phyloP scores from a whole-genome alignment of 768 basidiomycete genomes.

The Tephrocybe sp. region DNA sequence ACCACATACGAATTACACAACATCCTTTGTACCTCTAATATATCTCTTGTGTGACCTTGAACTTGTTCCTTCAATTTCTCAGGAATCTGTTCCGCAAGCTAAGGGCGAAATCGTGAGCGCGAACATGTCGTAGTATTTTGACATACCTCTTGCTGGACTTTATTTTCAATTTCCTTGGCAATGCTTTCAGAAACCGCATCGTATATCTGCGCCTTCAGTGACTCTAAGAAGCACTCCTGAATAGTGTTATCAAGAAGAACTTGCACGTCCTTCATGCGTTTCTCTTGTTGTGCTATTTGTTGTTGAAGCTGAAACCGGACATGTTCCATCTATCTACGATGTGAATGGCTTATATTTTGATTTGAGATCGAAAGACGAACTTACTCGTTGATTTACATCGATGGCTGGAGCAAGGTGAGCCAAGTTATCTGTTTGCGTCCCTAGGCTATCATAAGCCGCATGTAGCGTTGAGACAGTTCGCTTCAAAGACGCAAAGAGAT shows the following conservation, averaged over 20 bases:
- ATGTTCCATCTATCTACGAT: conserved; percentile 33
- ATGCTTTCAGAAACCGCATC: conserved; percentile 33
- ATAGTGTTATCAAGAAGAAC: conserved; percentile 34
- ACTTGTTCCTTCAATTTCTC: conserved; percentile 37
- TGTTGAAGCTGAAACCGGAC: conserved; percentile 34
- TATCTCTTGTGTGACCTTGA: conserved; percentile 38
- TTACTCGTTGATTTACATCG: conserved; percentile 42
- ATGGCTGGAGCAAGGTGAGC: conserved; percentile 41
- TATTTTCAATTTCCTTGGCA: conserved; percentile 33
- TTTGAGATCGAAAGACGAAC: conserved; percentile 10
- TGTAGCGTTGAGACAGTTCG: conserved; percentile 36
- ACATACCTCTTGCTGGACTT: conserved; percentile 41
- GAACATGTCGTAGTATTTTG: neutral
- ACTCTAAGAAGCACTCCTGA: conserved; percentile 37
- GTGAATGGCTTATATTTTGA: conserved; percentile 8
- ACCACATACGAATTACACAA: conserved; percentile 45
- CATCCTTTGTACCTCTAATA: conserved; percentile 38
- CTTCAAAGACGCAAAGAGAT: conserved; percentile 46
- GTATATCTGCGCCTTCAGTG: conserved; percentile 34
- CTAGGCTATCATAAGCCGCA: conserved; percentile 42
- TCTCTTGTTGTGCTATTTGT: conserved; percentile 37
- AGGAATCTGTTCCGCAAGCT: conserved; percentile 44
- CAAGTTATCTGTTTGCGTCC: conserved; percentile 42
- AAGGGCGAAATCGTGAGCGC: neutral
- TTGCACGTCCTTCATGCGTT: conserved; percentile 33